phyloP scores from a whole-genome alignment of 2,329 filamentous ascomycete species.

The Furcasterigmium furcatum region DNA sequence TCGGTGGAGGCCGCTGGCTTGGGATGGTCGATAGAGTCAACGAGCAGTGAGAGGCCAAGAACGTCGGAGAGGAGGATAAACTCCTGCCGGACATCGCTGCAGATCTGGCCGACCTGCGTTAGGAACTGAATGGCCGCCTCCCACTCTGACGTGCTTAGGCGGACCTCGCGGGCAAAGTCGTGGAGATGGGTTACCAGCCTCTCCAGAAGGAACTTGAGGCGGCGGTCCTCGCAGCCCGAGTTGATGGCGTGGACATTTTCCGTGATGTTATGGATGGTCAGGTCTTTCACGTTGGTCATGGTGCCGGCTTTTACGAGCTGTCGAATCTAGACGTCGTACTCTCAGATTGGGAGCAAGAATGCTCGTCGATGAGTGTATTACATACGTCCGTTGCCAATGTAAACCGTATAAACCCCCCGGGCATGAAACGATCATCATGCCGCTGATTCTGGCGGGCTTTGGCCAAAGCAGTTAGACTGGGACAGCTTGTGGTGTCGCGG shows the following conservation, averaged over 20 bases:
- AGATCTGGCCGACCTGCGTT: constrained; percentile 69
- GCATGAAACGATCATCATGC: no score
- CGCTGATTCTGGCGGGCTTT: no score
- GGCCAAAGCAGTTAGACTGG: no score
- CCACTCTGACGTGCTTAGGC: constrained; percentile 75
- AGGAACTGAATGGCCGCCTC: constrained; percentile 71
- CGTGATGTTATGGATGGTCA: constrained; percentile 79
- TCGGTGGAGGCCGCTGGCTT: constrained; percentile 70
- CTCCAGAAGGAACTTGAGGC: constrained; percentile 70
- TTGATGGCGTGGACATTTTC: constrained; percentile 74
- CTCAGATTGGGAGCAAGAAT: no score
- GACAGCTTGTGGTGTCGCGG: no score
- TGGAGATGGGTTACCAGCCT: constrained; percentile 74
- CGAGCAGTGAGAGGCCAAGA: constrained; percentile 73
- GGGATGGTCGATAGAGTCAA: constrained; percentile 81
- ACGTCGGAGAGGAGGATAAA: constrained; percentile 82
- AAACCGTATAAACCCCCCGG: no score
- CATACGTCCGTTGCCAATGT: no score
- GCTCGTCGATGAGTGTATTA: no score
- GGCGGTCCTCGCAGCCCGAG: constrained; percentile 60
- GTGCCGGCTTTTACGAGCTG: no score
- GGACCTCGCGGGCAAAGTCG: constrained; percentile 77
- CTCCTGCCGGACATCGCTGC: constrained; percentile 63
- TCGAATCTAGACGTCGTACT: no score
- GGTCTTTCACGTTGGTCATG: constrained; percentile 49